These are phyloP conservation scores for Ilyonectria sp. DNA, from an alignment of 2,329 filamentous ascomycete genomes.

Conservation along the genomic window DNA sequence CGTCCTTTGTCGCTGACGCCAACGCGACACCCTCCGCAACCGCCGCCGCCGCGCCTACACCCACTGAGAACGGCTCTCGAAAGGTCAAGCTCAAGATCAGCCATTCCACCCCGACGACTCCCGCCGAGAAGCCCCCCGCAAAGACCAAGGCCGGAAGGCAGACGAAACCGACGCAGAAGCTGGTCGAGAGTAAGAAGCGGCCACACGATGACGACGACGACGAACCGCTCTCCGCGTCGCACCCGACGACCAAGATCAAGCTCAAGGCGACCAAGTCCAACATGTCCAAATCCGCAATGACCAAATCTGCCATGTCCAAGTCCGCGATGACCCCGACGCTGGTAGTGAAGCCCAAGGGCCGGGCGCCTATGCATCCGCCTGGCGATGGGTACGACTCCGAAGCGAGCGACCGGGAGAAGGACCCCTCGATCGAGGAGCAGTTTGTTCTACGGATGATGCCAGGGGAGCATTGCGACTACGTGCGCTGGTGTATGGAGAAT, in stretches of 20 bases:
- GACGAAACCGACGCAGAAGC: slow-evolving; percentile 72
- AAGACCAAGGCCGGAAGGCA: slow-evolving; percentile 75
- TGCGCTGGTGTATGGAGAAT: slow-evolving; percentile 82
- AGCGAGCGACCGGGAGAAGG: slow-evolving; percentile 88
- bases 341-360: slow-evolving; percentile 75
- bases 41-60: slow-evolving; percentile 38
- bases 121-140: slow-evolving; percentile 51
- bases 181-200: slow-evolving; percentile 73
- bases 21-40: slow-evolving; percentile 19
- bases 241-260: slow-evolving; percentile 69
- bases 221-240: slow-evolving; percentile 50
- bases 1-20: slow-evolving; percentile 52
- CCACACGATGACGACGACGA: slow-evolving; percentile 70
- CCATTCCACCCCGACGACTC: slow-evolving; percentile 57
- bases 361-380: slow-evolving; percentile 76
- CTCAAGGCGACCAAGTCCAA: slow-evolving; percentile 59
- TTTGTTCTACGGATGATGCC: slow-evolving; percentile 91
- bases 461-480: slow-evolving; percentile 87
- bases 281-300: slow-evolving; percentile 23
- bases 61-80: slow-evolving; percentile 51
- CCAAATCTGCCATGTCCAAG: slow-evolving; percentile 61
- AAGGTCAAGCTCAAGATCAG: slow-evolving; percentile 61
- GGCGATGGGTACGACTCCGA: slow-evolving; percentile 98
- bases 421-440: slow-evolving; percentile 91
- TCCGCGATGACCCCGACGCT: slow-evolving; percentile 54